These are phyloP conservation scores for Exophiala alcalophila DNA, from an alignment of 2,329 filamentous ascomycete genomes.

Conservation along the genomic window DNA sequence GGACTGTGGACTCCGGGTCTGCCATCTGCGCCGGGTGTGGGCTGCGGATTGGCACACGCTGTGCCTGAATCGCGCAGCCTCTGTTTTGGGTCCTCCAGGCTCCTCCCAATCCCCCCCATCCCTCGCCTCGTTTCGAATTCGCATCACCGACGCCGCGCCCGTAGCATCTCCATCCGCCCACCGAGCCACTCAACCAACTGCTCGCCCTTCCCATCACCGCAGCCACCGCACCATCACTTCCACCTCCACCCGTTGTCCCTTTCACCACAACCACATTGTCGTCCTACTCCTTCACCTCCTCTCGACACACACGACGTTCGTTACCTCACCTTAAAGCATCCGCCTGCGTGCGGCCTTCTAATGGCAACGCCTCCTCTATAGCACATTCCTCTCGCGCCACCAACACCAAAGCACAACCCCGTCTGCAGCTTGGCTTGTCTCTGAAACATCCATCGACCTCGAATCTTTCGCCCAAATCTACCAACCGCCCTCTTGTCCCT, in stretches of 20 bases:
- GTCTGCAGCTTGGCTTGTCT: constrained; percentile 12
- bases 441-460: constrained; percentile 12
- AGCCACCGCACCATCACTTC: constrained; percentile 22
- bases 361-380: constrained; percentile 20
- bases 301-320: constrained; percentile 23
- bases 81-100: too few relatives aligned
- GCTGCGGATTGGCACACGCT: too few relatives aligned
- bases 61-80: too few relatives aligned
- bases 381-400: constrained; percentile 8
- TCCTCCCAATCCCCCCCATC: too few relatives aligned
- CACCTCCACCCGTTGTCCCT: constrained; percentile 11
- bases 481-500: constrained; percentile 17
- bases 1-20: too few relatives aligned
- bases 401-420: constrained; percentile 6
- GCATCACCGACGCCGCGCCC: constrained; percentile 13
- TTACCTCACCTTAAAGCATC: constrained; percentile 18
- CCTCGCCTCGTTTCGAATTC: constrained; percentile 23
- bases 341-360: constrained; percentile 11
- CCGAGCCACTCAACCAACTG: constrained; percentile 1
- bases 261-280: constrained; percentile 16
- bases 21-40: too few relatives aligned
- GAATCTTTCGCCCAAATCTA: constrained; percentile 16
- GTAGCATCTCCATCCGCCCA: neutral
- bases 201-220: constrained; percentile 25
- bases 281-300: constrained; percentile 14